Evolutionary conservation across 129 eudicot genomes (phyloP).

Genomic region (Lactuca saligna): DNA sequence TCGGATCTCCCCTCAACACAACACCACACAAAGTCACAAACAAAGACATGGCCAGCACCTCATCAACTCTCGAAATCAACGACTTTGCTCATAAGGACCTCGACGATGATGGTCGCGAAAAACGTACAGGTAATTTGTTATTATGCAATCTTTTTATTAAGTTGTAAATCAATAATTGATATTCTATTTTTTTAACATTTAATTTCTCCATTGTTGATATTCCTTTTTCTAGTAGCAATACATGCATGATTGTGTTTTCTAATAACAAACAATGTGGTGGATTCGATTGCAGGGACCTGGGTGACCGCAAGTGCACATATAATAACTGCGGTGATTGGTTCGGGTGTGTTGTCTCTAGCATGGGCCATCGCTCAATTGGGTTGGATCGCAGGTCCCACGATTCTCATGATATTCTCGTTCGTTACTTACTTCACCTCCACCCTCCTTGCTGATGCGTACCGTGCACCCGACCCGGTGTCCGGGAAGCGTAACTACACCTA

Average conservation of each 20-base stretch:
- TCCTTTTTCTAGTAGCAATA: too few species aligned
- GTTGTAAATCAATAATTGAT: neutral
- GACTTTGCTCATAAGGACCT: slow-evolving; percentile 30
- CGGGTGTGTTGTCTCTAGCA: slow-evolving; percentile 80
- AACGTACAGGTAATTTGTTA: slow-evolving; percentile 45
- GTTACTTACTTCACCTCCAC: slow-evolving; percentile 81
- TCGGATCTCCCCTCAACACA: neutral
- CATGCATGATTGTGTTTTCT: neutral
- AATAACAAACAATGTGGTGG: neutral
- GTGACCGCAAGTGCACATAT: slow-evolving; percentile 86
- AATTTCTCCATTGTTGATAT: neutral
- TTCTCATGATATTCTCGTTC: slow-evolving; percentile 60
- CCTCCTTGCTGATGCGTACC: slow-evolving; percentile 66
- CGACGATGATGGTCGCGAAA: slow-evolving; percentile 62
- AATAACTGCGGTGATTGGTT: slow-evolving; percentile 93
- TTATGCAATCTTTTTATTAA: neutral
- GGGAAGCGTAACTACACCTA: slow-evolving; percentile 86
- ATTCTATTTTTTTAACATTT: too few species aligned
- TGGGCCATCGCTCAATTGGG: slow-evolving; percentile 96
- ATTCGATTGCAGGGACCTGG: slow-evolving; percentile 49
- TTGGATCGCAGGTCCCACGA: slow-evolving; percentile 76
- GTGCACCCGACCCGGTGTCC: slow-evolving; percentile 64
- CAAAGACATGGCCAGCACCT: neutral
- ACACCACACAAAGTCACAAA: neutral
- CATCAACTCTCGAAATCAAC: neutral